These are phyloP conservation scores for Lycium ferocissimum DNA, from an alignment of 257 asterid genomes.

Conservation along the genomic window DNA sequence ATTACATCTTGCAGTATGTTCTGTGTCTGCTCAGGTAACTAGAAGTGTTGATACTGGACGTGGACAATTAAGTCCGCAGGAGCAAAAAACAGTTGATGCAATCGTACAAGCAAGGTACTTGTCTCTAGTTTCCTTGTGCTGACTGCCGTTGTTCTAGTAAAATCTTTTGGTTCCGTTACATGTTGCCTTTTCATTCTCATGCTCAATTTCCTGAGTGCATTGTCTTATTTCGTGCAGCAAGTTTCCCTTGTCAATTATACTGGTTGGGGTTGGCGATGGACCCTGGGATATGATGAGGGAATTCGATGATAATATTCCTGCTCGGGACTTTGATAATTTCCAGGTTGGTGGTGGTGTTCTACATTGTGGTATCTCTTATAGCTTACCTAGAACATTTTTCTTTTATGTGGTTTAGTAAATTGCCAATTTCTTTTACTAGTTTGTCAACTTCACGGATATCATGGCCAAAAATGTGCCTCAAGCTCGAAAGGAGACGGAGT, in stretches of 20 bases:
- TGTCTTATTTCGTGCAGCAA: conserved; percentile 59
- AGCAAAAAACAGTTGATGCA: conserved; percentile 89
- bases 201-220: not conserved
- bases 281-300: conserved; percentile 99
- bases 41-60: conserved; percentile 86
- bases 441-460: conserved; percentile 92
- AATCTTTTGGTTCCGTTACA: conserved; percentile 22
- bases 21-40: conserved; percentile 66
- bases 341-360: conserved; percentile 59
- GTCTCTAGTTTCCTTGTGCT: conserved; percentile 24
- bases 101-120: conserved; percentile 87
- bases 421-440: conserved; percentile 51
- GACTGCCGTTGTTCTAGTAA: conserved; percentile 2
- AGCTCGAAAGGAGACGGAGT: conserved; percentile 87
- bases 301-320: conserved; percentile 95
- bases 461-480: conserved; percentile 79
- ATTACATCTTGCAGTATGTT: not conserved
- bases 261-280: conserved; percentile 99
- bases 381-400: conserved; percentile 2
- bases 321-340: conserved; percentile 92
- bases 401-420: conserved; percentile 18
- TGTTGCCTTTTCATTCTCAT: conserved; percentile 23
- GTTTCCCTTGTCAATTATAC: conserved; percentile 83
- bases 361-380: not conserved
- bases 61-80: conserved; percentile 92